Evolutionary conservation across 2,329 filamentous ascomycete species (phyloP).

Genomic region (Beauveria sp.): DNA sequence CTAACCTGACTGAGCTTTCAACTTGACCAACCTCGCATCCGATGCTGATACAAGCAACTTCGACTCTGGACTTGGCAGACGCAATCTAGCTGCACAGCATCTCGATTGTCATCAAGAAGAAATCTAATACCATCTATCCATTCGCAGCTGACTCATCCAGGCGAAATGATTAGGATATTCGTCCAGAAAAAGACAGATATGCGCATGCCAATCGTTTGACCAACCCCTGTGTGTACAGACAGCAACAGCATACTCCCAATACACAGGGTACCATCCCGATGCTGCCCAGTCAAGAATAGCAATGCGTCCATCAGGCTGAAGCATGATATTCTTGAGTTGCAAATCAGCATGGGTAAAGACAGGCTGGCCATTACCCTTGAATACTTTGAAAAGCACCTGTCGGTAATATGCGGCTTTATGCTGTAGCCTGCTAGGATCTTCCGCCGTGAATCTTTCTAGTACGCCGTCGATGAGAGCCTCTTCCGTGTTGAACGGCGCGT

Average conservation of each 20-base stretch:
- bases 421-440: neutral
- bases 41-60: too few species aligned
- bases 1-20: too few species aligned
- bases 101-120: too few species aligned
- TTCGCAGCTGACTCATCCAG: conserved; percentile 4
- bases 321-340: conserved; percentile 7
- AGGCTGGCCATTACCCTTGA: neutral
- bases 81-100: too few species aligned
- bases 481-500: conserved; percentile 8
- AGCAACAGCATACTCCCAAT: conserved; percentile 8
- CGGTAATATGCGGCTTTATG: conserved; percentile 9
- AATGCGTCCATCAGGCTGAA: neutral
- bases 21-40: too few species aligned
- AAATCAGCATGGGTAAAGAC: conserved; percentile 7
- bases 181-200: conserved; percentile 3
- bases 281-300: conserved; percentile 5
- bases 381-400: neutral
- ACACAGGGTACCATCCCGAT: conserved; percentile 4
- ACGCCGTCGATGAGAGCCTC: neutral
- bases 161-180: conserved; percentile 2
- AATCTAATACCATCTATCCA: conserved; percentile 2
- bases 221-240: neutral
- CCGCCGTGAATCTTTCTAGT: neutral
- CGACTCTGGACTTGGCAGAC: too few species aligned
- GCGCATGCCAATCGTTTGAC: conserved; percentile 3